A percentile compares a stretch with the other conserved stretches of the same genome.
Evolutionary conservation across 768 basidiomycete genomes (phyloP).

Genomic region (Tephrocybe sp.): DNA sequence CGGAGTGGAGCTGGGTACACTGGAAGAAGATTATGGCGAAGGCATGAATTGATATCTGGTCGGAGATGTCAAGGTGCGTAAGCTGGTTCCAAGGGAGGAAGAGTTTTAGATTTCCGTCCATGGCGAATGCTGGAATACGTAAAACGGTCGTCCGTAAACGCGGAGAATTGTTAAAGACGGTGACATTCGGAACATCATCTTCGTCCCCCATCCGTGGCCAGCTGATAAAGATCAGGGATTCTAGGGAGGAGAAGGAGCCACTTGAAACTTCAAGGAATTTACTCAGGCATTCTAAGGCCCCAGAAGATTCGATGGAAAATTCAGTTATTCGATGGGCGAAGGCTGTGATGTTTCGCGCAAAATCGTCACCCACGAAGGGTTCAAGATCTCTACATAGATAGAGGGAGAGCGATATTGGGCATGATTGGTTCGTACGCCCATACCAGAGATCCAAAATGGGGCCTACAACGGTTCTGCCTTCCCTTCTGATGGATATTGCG

Average conservation of each 20-base stretch:
- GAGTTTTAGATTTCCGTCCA: neutral
- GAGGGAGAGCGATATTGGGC: neutral
- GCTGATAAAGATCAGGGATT: neutral
- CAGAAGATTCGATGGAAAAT: neutral
- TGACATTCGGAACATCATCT: neutral
- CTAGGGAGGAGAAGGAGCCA: neutral
- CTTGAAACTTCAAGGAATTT: neutral
- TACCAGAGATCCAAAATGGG: neutral
- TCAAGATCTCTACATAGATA: neutral
- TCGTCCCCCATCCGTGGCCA: neutral
- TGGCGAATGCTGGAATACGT: neutral
- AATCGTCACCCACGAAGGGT: neutral
- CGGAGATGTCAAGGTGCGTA: neutral
- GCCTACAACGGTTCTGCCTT: too few species aligned
- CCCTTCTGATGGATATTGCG: neutral
- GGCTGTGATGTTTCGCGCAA: neutral
- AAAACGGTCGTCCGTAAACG: neutral
- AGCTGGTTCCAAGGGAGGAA: neutral
- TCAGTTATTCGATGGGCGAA: neutral
- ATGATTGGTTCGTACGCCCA: neutral
- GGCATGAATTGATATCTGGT: neutral
- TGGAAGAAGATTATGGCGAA: neutral
- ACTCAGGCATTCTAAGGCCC: neutral
- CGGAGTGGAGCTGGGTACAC: neutral
- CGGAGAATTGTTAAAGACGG: neutral